Evolutionary conservation across 1,284 basidiomycete genomes (phyloP).

Genomic region (Leucoagaricus sp.): DNA sequence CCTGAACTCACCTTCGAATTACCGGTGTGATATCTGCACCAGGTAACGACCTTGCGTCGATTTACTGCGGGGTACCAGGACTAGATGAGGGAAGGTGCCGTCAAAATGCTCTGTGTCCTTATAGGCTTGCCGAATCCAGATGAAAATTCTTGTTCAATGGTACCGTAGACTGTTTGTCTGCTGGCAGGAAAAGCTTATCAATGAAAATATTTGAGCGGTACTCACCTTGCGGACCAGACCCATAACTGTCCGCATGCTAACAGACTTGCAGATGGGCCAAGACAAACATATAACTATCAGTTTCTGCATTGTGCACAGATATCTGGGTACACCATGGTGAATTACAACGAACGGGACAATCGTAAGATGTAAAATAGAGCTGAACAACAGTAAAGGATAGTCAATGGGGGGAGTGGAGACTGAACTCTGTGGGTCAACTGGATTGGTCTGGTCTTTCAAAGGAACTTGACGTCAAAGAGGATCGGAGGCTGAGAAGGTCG

Average conservation of each 20-base stretch:
- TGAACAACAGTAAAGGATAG: not conserved
- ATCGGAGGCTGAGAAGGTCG: not conserved
- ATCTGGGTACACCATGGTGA: conserved; percentile 10
- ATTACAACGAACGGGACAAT: conserved; percentile 2
- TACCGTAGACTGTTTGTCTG: too few species aligned
- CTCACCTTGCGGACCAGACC: conserved; percentile 11
- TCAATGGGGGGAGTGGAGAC: conserved; percentile 4
- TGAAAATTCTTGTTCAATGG: too few species aligned
- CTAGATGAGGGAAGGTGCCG: too few species aligned
- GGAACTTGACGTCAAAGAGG: not conserved
- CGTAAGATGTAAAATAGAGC: not conserved
- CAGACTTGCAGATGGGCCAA: not conserved
- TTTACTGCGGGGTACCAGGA: too few species aligned
- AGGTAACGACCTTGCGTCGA: too few species aligned
- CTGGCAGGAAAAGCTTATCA: not conserved
- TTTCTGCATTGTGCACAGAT: conserved; percentile 11
- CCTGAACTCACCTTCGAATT: too few species aligned
- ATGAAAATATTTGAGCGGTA: not conserved
- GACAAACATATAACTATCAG: conserved; percentile 2
- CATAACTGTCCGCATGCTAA: not conserved
- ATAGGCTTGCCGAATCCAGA: too few species aligned
- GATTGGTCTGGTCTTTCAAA: not conserved
- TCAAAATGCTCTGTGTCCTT: too few species aligned
- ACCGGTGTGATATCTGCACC: too few species aligned
- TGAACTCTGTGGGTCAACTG: conserved; percentile 11